A percentile compares a stretch with the other conserved stretches of the same genome.
These are phyloP conservation scores for Aspergillus quadrilineatus DNA, from an alignment of 2,329 filamentous ascomycete genomes.

Conservation along the genomic window DNA sequence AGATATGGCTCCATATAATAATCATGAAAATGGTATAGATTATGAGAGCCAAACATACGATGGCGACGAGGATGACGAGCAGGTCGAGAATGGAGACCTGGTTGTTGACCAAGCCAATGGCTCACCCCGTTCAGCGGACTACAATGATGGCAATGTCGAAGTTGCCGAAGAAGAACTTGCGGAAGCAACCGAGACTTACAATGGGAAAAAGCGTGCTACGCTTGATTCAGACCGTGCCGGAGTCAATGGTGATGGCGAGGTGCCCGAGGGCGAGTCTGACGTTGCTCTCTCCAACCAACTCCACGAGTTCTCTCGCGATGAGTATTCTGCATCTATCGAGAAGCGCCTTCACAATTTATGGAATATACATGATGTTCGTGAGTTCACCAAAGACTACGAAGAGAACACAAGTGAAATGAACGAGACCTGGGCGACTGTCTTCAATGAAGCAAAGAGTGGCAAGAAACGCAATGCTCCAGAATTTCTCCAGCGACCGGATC, in stretches of 20 bases:
- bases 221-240: conserved; percentile 20
- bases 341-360: conserved; percentile 35
- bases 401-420: conserved; percentile 31
- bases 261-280: conserved; percentile 23
- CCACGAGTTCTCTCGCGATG: conserved; percentile 23
- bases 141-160: conserved; percentile 17
- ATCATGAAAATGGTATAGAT: conserved; percentile 21
- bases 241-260: conserved; percentile 21
- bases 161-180: conserved; percentile 18
- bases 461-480: conserved; percentile 32
- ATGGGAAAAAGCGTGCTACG: conserved; percentile 4
- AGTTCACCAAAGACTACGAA: conserved; percentile 37
- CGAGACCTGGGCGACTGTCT: conserved; percentile 33
- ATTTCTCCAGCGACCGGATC: conserved; percentile 28
- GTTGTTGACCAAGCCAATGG: conserved; percentile 12
- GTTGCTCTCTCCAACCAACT: conserved; percentile 24
- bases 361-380: conserved; percentile 38
- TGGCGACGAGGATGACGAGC: conserved; percentile 21
- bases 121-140: conserved; percentile 17
- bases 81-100: conserved; percentile 17
- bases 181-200: conserved; percentile 20
- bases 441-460: conserved; percentile 30
- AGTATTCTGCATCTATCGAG: conserved; percentile 28
- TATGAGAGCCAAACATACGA: conserved; percentile 19
- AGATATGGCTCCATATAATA: conserved; percentile 27